phyloP scores from a whole-genome alignment of 2,329 filamentous ascomycete genomes.

The Ilyonectria sp. region DNA sequence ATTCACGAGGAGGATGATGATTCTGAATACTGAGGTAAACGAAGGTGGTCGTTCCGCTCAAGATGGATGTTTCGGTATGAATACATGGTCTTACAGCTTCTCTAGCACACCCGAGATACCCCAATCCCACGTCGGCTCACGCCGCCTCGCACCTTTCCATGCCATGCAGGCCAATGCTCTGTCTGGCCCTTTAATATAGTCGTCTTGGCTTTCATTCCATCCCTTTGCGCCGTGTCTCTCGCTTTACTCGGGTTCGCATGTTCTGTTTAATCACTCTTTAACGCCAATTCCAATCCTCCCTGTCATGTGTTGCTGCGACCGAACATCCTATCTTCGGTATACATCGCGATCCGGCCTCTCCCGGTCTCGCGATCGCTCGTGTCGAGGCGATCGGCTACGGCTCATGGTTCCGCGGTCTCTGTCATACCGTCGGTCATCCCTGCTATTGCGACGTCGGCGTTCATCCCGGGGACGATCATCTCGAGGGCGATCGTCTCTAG shows the following conservation, averaged over 20 bases:
- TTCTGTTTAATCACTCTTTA: constrained; percentile 27
- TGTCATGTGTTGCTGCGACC: constrained; percentile 6
- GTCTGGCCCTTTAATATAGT: constrained; percentile 26
- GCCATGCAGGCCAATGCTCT: constrained; percentile 23
- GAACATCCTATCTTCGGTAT: constrained; percentile 63
- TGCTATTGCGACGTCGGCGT: constrained; percentile 51
- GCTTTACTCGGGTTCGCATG: constrained; percentile 32
- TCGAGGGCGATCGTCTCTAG: constrained; percentile 36
- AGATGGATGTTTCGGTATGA: constrained; percentile 11
- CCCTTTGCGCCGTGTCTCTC: constrained; percentile 39
- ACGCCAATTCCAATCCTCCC: constrained; percentile 36
- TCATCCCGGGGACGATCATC: constrained; percentile 39
- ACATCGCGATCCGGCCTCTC: constrained; percentile 64
- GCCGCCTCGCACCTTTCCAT: constrained; percentile 5
- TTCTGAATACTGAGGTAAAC: constrained; percentile 56
- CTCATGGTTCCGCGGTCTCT: constrained; percentile 59
- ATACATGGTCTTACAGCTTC: constrained; percentile 15
- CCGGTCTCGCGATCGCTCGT: constrained; percentile 57
- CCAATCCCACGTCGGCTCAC: neutral
- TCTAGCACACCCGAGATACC: constrained; percentile 8
- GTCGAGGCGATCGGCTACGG: constrained; percentile 57
- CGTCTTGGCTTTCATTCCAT: constrained; percentile 19
- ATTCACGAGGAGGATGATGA: constrained; percentile 82
- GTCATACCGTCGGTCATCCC: constrained; percentile 58
- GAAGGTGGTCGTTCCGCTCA: neutral